Percentiles rank a stretch among this genome's conserved stretches.
phyloP scores from a whole-genome alignment of 2,329 filamentous ascomycete species.

The Arthrobotrys musiformis region DNA sequence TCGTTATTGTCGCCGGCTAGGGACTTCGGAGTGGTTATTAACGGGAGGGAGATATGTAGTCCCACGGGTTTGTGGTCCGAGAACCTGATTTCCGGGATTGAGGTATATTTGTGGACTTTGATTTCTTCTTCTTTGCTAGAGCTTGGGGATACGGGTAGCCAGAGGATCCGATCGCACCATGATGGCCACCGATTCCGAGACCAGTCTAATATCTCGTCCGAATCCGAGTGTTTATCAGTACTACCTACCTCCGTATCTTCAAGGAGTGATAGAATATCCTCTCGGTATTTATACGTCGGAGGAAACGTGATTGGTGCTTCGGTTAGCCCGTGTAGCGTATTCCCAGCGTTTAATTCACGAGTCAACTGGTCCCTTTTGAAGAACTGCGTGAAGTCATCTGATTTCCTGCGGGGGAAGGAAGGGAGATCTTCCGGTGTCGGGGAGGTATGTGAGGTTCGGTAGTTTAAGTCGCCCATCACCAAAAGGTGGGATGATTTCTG shows the following conservation, averaged over 20 bases:
- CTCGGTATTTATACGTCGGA: conserved; percentile 88
- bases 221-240: conserved; percentile 62
- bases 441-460: conserved; percentile 78
- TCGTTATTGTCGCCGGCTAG: background rate
- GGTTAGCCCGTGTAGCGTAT: conserved; percentile 79
- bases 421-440: conserved; percentile 71
- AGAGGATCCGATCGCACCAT: conserved; percentile 94
- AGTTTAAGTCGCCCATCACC: conserved; percentile 92
- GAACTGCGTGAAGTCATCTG: conserved; percentile 65
- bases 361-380: conserved; percentile 82
- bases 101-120: conserved; percentile 72
- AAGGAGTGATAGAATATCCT: conserved; percentile 43
- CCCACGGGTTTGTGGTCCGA: conserved; percentile 90
- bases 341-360: conserved; percentile 74
- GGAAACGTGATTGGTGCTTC: conserved; percentile 82
- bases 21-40: background rate
- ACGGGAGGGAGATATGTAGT: conserved; percentile 74
- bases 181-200: conserved; percentile 85
- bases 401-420: conserved; percentile 71
- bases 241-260: conserved; percentile 59
- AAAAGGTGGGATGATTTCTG: conserved; percentile 80
- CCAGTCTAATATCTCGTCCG: conserved; percentile 65
- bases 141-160: conserved; percentile 65
- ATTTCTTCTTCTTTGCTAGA: conserved; percentile 66
- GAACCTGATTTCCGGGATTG: conserved; percentile 80